phyloP scores from a whole-genome alignment of 2,329 filamentous ascomycete species.

The Incumbomyces lentus region DNA sequence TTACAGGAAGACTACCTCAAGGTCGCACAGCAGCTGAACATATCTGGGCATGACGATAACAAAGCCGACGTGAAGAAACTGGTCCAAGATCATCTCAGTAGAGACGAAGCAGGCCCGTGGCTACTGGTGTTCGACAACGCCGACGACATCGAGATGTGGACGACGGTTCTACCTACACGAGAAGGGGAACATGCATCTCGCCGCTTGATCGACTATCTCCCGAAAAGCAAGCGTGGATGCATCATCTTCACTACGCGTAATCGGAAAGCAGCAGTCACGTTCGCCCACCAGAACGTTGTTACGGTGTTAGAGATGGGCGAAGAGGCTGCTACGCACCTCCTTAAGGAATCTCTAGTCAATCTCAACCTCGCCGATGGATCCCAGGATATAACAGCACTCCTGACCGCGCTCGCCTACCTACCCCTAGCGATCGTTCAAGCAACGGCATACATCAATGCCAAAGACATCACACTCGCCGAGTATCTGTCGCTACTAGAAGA shows the following conservation, averaged over 20 bases:
- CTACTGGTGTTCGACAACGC: conserved; percentile 20
- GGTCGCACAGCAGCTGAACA: conserved; percentile 4
- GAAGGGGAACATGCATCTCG: neutral
- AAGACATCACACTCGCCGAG: conserved; percentile 5
- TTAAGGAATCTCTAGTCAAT: conserved; percentile 12
- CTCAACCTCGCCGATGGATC: conserved; percentile 8
- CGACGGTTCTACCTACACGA: neutral
- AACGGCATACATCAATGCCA: conserved; percentile 18
- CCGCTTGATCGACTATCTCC: conserved; percentile 13
- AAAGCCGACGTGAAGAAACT: conserved; percentile 10
- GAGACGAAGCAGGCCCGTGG: conserved; percentile 10
- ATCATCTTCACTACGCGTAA: conserved; percentile 22
- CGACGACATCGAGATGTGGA: conserved; percentile 12
- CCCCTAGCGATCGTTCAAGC: conserved; percentile 23
- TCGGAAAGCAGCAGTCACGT: conserved; percentile 8
- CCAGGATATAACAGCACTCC: conserved; percentile 5
- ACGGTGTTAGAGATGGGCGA: conserved; percentile 11
- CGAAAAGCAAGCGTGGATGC: conserved; percentile 12
- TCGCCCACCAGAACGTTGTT: conserved; percentile 6
- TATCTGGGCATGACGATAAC: conserved; percentile 6
- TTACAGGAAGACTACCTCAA: conserved; percentile 5
- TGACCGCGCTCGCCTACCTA: conserved; percentile 18
- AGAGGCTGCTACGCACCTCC: conserved; percentile 8
- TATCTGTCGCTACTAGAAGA: conserved; percentile 20
- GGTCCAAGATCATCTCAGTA: conserved; percentile 8